A percentile compares a stretch with the other conserved stretches of the same genome.
Evolutionary conservation across 2,329 filamentous ascomycete species (phyloP).

Genomic region (Phialophora chinensis): DNA sequence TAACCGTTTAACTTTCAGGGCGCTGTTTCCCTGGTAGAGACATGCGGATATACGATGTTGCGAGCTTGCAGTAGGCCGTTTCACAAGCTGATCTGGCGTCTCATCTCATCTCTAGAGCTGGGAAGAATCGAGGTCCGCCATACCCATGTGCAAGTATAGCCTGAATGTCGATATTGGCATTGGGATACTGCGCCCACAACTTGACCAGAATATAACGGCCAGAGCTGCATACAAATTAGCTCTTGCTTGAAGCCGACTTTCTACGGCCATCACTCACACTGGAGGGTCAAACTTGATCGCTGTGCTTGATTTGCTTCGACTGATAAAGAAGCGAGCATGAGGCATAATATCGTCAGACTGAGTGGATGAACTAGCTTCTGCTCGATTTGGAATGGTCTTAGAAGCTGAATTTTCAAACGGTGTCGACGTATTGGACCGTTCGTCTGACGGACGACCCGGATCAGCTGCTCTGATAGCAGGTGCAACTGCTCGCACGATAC

Average conservation of each 20-base stretch:
- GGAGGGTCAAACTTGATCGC: slow-evolving; percentile 85
- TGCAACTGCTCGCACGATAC: slow-evolving; percentile 3
- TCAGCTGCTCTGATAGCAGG: neutral
- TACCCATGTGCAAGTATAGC: slow-evolving; percentile 83
- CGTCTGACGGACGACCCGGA: slow-evolving; percentile 8
- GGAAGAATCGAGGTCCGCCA: slow-evolving; percentile 84
- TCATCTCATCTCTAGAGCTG: slow-evolving; percentile 68
- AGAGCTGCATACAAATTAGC: slow-evolving; percentile 44
- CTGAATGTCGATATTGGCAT: slow-evolving; percentile 86
- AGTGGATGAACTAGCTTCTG: slow-evolving; percentile 43
- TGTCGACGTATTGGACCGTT: slow-evolving; percentile 1
- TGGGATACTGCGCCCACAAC: slow-evolving; percentile 79
- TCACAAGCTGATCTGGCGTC: neutral
- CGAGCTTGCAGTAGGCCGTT: neutral
- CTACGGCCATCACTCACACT: slow-evolving; percentile 55
- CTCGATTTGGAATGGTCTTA: slow-evolving; percentile 36
- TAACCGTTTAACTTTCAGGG: neutral
- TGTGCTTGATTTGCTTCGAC: slow-evolving; percentile 80
- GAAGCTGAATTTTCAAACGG: slow-evolving; percentile 5
- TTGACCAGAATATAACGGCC: slow-evolving; percentile 86
- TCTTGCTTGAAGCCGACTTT: neutral
- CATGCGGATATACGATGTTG: neutral
- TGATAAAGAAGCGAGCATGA: slow-evolving; percentile 82
- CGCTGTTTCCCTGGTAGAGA: neutral
- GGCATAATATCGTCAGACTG: slow-evolving; percentile 66